These are phyloP conservation scores for Fusarium sp. DNA, from an alignment of 2,329 filamentous ascomycete species.

Conservation along the genomic window DNA sequence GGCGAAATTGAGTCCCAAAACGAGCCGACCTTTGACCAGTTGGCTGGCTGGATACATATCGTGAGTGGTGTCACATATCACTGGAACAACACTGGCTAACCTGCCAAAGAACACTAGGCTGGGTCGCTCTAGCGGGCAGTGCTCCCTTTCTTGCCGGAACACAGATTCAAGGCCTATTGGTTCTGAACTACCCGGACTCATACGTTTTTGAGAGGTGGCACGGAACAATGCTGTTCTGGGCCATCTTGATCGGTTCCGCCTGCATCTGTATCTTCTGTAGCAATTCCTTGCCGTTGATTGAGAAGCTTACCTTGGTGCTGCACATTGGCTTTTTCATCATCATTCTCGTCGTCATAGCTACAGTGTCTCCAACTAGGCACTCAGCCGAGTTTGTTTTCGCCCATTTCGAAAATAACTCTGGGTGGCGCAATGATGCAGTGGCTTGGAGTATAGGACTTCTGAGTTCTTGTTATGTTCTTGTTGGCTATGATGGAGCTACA, in stretches of 20 bases:
- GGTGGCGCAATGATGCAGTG: constrained; percentile 5
- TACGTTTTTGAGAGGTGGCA: constrained; percentile 19
- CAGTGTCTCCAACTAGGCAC: constrained; percentile 1
- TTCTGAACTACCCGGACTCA: constrained; percentile 12
- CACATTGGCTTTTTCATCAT: constrained; percentile 19
- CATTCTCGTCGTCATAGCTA: constrained; percentile 5
- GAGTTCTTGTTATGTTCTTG: constrained; percentile 7
- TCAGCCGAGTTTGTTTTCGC: constrained; percentile 17
- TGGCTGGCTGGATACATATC: background rate
- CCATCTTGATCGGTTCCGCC: background rate
- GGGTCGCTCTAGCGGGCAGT: constrained; percentile 16
- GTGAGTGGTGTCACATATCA: too few relatives aligned
- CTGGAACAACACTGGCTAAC: constrained; percentile 3
- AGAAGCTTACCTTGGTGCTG: constrained; percentile 17
- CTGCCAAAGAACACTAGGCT: constrained; percentile 7
- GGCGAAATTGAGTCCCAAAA: constrained; percentile 5
- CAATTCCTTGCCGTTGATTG: constrained; percentile 9
- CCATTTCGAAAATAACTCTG: constrained; percentile 11
- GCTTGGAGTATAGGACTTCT: constrained; percentile 13
- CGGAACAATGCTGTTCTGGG: background rate
- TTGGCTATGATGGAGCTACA: constrained; percentile 8
- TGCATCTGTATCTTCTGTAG: constrained; percentile 6
- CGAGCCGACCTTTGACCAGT: background rate
- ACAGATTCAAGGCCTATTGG: constrained; percentile 20
- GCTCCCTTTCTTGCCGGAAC: constrained; percentile 16